A percentile compares a stretch with the other conserved stretches of the same genome.
phyloP scores from a whole-genome alignment of 257 asterid genomes.

The Craterostigma plantagineum region DNA sequence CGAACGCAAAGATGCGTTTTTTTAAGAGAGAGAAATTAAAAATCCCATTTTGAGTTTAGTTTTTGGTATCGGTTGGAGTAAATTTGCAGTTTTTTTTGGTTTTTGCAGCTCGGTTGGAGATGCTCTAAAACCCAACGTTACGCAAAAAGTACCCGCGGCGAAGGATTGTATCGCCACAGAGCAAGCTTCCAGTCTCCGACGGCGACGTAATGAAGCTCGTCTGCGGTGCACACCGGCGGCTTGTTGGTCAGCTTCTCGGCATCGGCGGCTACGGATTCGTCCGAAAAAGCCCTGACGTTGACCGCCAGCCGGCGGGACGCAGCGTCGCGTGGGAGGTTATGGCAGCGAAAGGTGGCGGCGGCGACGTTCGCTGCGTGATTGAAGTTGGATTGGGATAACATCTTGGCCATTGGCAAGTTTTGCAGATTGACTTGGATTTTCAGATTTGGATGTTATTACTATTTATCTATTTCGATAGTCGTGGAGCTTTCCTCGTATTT shows the following conservation, averaged over 20 bases:
- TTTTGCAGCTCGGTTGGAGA: no score
- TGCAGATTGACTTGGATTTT: not conserved
- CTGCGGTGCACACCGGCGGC: constrained; percentile 85
- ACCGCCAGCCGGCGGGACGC: constrained; percentile 23
- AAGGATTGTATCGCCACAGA: constrained; percentile 86
- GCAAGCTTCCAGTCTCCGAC: constrained; percentile 65
- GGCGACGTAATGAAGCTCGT: constrained; percentile 81
- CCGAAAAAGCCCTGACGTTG: constrained; percentile 30
- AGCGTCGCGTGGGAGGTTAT: constrained; percentile 20
- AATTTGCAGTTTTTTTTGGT: no score
- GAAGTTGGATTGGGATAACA: constrained; percentile 31
- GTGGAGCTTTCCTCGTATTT: no score
- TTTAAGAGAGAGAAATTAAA: no score
- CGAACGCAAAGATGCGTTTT: no score
- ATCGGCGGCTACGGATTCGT: constrained; percentile 14
- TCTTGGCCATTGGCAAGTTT: constrained; percentile 11
- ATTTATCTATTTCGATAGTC: not conserved
- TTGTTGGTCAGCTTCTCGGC: constrained; percentile 25
- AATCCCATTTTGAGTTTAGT: no score
- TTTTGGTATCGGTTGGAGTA: no score
- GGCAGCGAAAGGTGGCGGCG: constrained; percentile 32
- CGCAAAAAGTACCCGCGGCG: constrained; percentile 41
- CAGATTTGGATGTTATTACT: not conserved
- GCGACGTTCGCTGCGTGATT: constrained; percentile 57
- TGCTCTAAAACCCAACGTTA: not conserved